Base-by-base conservation (phyloP, 768 basidiomycete species). In the Russula sp. region DNA sequence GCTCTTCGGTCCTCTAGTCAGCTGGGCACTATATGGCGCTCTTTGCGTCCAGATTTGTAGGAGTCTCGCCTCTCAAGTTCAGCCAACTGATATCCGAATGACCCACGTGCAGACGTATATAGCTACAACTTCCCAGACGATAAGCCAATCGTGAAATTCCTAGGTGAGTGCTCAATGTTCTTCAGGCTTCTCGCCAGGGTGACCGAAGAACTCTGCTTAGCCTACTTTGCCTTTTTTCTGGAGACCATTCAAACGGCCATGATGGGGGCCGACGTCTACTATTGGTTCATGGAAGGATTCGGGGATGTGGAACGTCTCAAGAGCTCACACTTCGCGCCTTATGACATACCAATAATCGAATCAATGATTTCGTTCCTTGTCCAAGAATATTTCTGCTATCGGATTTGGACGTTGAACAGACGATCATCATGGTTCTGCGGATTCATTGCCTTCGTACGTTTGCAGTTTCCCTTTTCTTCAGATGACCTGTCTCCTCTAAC, bases 361-460 rank as follows among this genome's bases (percentile, higher is more conserved):
- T 58, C 68, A 5, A 13, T 71, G 11, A 66, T 71, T 36, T 67
- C 69, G 22, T 56, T 73, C 59, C 45, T 66, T 16, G 67, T 73
- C 7, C 73, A 74, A 53, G 39, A 65, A 14, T 74, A 73, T 58
- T 74, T 71, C 65, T 72, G 72, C 53, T 73, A 71, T 56, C 68
- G 73, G 14, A 73, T 74, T 20, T 70, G 67, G 65, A 56, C 63
- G 7, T 64, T 74, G 38, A 60, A 67, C 57, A 58, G 7, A 48
- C 59, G 51, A 36, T 63, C 47, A 20, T 9, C 35, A 14, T 54
- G 38, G 57, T 13, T 58, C 34, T 63, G 57, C n/a, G 4, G 22
- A 9, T 3, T 54, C 18, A 63, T 63, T 39, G 46, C 57, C 7
- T 10, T 42, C 14, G 61, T 63, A 48, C n/a, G 57, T 53, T 4